These are phyloP conservation scores for Vinca minor DNA, from an alignment of 257 asterid genomes.

Conservation along the genomic window DNA sequence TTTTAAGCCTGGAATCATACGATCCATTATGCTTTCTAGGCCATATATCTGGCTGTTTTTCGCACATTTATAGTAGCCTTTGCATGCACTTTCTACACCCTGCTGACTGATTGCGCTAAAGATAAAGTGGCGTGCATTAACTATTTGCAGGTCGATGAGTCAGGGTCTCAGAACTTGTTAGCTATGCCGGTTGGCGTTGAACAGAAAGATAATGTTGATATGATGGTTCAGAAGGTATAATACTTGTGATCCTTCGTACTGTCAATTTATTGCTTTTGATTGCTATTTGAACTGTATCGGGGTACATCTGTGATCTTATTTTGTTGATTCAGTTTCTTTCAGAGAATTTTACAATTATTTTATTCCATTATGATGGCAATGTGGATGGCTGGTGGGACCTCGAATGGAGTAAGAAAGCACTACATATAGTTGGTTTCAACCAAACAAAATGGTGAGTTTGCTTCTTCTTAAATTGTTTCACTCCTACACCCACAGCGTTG, in stretches of 20 bases:
- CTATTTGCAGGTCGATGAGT: constrained; percentile 38
- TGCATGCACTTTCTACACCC: not conserved
- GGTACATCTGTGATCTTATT: constrained; percentile 14
- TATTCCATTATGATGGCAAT: constrained; percentile 90
- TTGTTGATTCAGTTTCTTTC: constrained; percentile 73
- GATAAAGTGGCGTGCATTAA: too few relatives aligned
- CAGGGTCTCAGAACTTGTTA: constrained; percentile 42
- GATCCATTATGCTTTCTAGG: not conserved
- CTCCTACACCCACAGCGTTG: not conserved
- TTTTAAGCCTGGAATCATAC: constrained; percentile 2
- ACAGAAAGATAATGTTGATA: constrained; percentile 69
- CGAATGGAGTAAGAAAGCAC: constrained; percentile 78
- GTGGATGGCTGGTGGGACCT: constrained; percentile 87
- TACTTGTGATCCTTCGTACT: constrained; percentile 9
- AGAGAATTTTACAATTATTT: constrained; percentile 70
- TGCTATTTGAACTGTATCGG: constrained; percentile 1
- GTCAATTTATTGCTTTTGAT: constrained; percentile 4
- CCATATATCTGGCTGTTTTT: not conserved
- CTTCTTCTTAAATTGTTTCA: not conserved
- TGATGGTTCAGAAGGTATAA: constrained; percentile 55
- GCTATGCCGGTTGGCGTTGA: constrained; percentile 85
- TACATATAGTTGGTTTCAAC: constrained; percentile 80
- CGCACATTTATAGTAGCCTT: not conserved
- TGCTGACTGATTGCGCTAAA: too few relatives aligned
- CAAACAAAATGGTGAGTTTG: constrained; percentile 85